A percentile compares a stretch with the other conserved stretches of the same genome.
Evolutionary conservation across 2,329 filamentous ascomycete species (phyloP).

Genomic region (Massarina eburnea): DNA sequence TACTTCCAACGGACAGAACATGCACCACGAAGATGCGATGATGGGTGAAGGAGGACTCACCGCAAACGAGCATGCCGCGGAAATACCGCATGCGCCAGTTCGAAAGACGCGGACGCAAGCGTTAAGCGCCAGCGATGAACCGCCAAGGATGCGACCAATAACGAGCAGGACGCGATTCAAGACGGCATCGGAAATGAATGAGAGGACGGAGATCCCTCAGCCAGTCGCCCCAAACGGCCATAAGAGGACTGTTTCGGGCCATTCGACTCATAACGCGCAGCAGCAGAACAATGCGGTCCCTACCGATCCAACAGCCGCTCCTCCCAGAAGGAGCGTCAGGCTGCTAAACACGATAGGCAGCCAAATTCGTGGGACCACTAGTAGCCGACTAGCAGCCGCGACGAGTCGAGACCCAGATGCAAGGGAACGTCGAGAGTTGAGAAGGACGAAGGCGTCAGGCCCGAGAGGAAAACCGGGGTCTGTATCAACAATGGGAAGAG

Average conservation of each 20-base stretch:
- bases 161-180: conserved; percentile 43
- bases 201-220: conserved; percentile 40
- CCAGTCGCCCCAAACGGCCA: conserved; percentile 58
- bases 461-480: conserved; percentile 65
- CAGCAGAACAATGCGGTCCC: conserved; percentile 22
- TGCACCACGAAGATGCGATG: conserved; percentile 48
- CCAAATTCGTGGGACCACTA: conserved; percentile 58
- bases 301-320: conserved; percentile 46
- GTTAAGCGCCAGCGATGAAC: conserved; percentile 35
- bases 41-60: conserved; percentile 42
- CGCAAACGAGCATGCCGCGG: conserved; percentile 33
- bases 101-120: conserved; percentile 43
- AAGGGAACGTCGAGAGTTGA: conserved; percentile 71
- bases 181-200: conserved; percentile 43
- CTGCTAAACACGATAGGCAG: conserved; percentile 52
- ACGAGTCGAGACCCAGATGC: conserved; percentile 56
- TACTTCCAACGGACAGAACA: conserved; percentile 44
- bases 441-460: conserved; percentile 77
- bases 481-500: conserved; percentile 74
- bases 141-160: conserved; percentile 43
- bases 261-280: conserved; percentile 51
- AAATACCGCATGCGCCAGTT: conserved; percentile 53
- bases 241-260: conserved; percentile 91
- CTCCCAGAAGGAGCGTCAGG: conserved; percentile 48
- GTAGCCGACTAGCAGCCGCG: conserved; percentile 61